Conservation (phyloP, 805 yeast genomes). For the Candida silvicultrix region DNA sequence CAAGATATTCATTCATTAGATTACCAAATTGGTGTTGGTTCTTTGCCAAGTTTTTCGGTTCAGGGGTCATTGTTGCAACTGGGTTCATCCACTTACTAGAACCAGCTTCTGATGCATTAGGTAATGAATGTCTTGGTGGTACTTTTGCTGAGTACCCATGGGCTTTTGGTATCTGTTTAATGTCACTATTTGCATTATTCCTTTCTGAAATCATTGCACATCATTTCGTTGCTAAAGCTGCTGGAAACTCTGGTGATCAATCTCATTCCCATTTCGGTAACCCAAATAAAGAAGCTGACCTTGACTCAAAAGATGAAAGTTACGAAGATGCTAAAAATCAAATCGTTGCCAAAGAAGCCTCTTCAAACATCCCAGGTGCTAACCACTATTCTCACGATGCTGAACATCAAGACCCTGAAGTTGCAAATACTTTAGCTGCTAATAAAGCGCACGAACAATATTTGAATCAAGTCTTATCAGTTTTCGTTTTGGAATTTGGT, state of each 20-base stretch:
- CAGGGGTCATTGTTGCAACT: conserved; percentile 80
- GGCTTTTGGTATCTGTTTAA: conserved; percentile 47
- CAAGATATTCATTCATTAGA: conserved; percentile 50
- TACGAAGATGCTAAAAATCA: conserved; percentile 10
- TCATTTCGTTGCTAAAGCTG: conserved; percentile 31
- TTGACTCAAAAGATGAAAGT: conserved; percentile 4
- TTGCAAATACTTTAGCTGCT: conserved; percentile 29
- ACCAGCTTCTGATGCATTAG: conserved; percentile 59
- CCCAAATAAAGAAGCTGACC: conserved; percentile 14
- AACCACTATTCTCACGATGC: conserved; percentile 38
- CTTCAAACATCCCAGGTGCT: conserved; percentile 22
- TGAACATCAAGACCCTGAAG: conserved; percentile 39
- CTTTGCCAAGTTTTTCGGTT: conserved; percentile 69
- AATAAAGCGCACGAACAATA: conserved; percentile 37
- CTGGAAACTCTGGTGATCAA: conserved; percentile 28
- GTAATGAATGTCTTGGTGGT: conserved; percentile 56
- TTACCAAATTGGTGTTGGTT: conserved; percentile 61
- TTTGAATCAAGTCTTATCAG: conserved; percentile 48
- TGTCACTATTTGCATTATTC: conserved; percentile 39
- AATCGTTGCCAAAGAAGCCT: background rate
- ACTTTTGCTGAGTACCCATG: conserved; percentile 49
- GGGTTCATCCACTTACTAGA: conserved; percentile 70
- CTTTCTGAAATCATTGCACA: conserved; percentile 42
- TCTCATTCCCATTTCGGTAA: conserved; percentile 53
- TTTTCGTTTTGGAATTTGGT: conserved; percentile 69